Percentiles rank a stretch among this genome's conserved stretches.
Conservation (phyloP, 1,139 yeast species). For the Yamadazyma taylorii region DNA sequence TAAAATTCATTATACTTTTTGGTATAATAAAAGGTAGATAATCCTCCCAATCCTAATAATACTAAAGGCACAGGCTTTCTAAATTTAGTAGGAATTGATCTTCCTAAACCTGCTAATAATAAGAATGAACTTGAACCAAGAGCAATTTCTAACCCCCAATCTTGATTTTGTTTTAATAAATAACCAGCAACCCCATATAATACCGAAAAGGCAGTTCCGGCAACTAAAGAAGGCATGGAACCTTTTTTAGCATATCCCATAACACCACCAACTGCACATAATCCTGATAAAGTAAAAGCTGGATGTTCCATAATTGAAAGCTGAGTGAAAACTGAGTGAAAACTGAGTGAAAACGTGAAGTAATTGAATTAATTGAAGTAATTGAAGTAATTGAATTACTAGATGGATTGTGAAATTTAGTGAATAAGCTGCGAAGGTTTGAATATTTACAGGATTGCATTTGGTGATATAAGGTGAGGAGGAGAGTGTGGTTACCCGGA, state of each 20-base stretch:
- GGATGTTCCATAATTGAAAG: slow-evolving; percentile 76
- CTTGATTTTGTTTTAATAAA: slow-evolving; percentile 67
- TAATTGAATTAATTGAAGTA: no score
- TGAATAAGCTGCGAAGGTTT: no score
- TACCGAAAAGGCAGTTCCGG: slow-evolving; percentile 70
- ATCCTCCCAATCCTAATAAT: slow-evolving; percentile 62
- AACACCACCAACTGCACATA: slow-evolving; percentile 71
- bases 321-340: background rate
- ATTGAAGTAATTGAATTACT: no score
- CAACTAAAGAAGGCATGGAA: slow-evolving; percentile 77
- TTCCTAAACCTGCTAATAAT: slow-evolving; percentile 65
- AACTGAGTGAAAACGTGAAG: no score
- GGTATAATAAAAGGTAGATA: slow-evolving; percentile 68
- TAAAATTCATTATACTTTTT: slow-evolving; percentile 73
- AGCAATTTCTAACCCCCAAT: slow-evolving; percentile 81
- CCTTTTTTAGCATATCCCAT: slow-evolving; percentile 72
- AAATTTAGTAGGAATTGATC: slow-evolving; percentile 61
- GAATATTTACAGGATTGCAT: no score
- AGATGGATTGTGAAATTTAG: no score
- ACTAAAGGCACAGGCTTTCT: slow-evolving; percentile 75
- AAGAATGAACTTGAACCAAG: slow-evolving; percentile 67
- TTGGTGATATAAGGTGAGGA: no score
- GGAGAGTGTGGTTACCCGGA: no score
- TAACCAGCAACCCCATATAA: slow-evolving; percentile 79
- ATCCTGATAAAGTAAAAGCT: slow-evolving; percentile 71